Percentiles rank a stretch among this genome's conserved stretches.
Evolutionary conservation across 768 basidiomycete species (phyloP).

Genomic region (Tricholoma hemisulphureum): DNA sequence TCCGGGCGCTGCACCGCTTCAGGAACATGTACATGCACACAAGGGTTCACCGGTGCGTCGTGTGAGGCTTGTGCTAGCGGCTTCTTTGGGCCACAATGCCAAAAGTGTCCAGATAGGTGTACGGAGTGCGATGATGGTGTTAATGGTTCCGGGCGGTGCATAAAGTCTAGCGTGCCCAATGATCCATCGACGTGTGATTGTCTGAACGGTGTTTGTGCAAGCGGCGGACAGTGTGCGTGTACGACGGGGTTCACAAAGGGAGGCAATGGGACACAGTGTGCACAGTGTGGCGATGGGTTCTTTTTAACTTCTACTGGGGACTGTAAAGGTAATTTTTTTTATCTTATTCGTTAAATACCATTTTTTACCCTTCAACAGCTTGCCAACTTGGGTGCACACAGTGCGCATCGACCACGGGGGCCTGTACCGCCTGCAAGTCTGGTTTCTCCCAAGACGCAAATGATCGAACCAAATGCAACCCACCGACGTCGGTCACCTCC

Average conservation of each 20-base stretch:
- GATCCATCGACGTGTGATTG: conserved; percentile 72
- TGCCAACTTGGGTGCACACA: conserved; percentile 64
- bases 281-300: conserved; percentile 62
- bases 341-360: background rate
- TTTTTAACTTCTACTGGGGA: conserved; percentile 57
- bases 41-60: conserved; percentile 70
- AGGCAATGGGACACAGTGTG: conserved; percentile 64
- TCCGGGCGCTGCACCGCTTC: conserved; percentile 58
- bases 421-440: conserved; percentile 66
- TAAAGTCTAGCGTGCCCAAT: conserved; percentile 43
- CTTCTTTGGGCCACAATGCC: conserved; percentile 70
- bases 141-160: conserved; percentile 69
- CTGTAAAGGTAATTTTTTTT: conserved; percentile 49
- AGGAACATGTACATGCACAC: conserved; percentile 66
- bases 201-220: conserved; percentile 69
- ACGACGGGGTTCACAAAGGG: conserved; percentile 59
- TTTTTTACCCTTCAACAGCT: conserved; percentile 34
- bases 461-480: conserved; percentile 64
- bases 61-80: conserved; percentile 73
- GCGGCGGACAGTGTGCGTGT: conserved; percentile 65
- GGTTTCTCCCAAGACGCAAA: conserved; percentile 65
- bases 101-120: conserved; percentile 65
- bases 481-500: conserved; percentile 48
- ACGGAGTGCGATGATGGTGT: conserved; percentile 73
- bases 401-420: conserved; percentile 64